Evolutionary conservation across 2,329 filamentous ascomycete genomes (phyloP), one percentile per base, ranked within the genome.

Genomic region (Huntiella moniliformis): DNA sequence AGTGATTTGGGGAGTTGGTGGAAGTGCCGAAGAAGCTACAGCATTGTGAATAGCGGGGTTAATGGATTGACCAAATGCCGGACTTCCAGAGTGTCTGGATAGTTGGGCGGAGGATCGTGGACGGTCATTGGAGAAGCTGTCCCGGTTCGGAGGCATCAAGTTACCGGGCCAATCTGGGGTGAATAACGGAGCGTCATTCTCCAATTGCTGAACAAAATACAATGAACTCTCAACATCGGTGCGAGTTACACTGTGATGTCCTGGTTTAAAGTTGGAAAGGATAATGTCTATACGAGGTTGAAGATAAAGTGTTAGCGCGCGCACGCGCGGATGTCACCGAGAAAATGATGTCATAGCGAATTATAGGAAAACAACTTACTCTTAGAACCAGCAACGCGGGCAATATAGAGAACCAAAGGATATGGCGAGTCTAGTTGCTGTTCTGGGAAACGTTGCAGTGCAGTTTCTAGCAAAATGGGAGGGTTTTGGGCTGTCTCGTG

Each of bases 351-450:
- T 28, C 22, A 28, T 28, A 28, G 22, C 22, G 22, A 28, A 28
- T 28, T 28, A 28, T 28, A 28, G 22, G 22, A 28, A 28, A 28
- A 28, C 10, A 28, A 58, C 64, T 53, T 67, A 87, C 85, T 84
- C 77, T 78, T 76, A 52, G 82, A 93, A 16, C 88, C 88, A 1
- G 91, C 91, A 0, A 98, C 88, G 53, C 88, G 71, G 33, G 88
- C 85, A 53, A 98, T 92, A 62, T 98, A 98, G 36, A 98, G 71
- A 2, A 79, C 77, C 43, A 96, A 61, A 3, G 84, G 77, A 42
- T 84, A 75, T 51, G 79, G 73, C 51, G 67, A 73, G 54, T 71
- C 65, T 53, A 80, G 77, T 3, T 77, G 74, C 4, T 83, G 83
- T 55, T 80, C 73, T 42, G 85, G 84, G 59, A 93, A 91, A 54